Evolutionary conservation across 768 basidiomycete genomes (phyloP).

Genomic region (Butyriboletus loyo): DNA sequence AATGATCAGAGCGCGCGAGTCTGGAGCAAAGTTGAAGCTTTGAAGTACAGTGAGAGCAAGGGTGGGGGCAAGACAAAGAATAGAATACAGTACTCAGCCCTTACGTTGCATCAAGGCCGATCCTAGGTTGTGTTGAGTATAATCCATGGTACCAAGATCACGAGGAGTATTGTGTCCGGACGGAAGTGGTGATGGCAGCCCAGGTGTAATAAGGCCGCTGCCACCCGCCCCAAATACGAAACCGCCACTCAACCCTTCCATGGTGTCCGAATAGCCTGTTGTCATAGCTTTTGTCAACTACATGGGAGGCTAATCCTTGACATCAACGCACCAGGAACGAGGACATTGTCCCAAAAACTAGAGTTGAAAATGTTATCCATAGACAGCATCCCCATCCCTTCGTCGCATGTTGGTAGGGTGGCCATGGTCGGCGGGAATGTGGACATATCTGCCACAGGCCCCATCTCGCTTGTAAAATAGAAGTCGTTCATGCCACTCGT

Average conservation of each 20-base stretch:
- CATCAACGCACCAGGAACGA: slow-evolving; percentile 69
- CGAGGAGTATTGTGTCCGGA: slow-evolving; percentile 52
- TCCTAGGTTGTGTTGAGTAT: slow-evolving; percentile 25
- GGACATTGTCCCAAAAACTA: slow-evolving; percentile 85
- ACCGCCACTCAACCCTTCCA: slow-evolving; percentile 82
- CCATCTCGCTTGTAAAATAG: slow-evolving; percentile 81
- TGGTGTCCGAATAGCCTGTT: slow-evolving; percentile 71
- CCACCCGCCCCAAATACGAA: slow-evolving; percentile 85
- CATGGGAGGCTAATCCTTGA: neutral
- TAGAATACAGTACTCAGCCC: slow-evolving; percentile 10
- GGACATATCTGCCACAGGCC: slow-evolving; percentile 75
- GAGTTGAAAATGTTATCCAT: slow-evolving; percentile 82
- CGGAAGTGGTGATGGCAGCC: slow-evolving; percentile 55
- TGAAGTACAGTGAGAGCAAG: slow-evolving; percentile 2
- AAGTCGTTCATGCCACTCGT: slow-evolving; percentile 44
- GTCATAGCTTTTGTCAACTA: slow-evolving; percentile 4
- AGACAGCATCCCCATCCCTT: slow-evolving; percentile 50
- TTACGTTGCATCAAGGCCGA: slow-evolving; percentile 26
- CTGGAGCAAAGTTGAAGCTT: neutral
- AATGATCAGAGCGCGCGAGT: slow-evolving; percentile 4
- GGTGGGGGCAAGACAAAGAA: neutral
- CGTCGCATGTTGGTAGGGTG: slow-evolving; percentile 41
- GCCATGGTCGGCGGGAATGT: slow-evolving; percentile 90
- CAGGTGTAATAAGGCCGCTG: slow-evolving; percentile 79
- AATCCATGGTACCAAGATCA: slow-evolving; percentile 25